Base-by-base conservation (phyloP, 345 rosid genomes). In the Eucalyptus sp. region DNA sequence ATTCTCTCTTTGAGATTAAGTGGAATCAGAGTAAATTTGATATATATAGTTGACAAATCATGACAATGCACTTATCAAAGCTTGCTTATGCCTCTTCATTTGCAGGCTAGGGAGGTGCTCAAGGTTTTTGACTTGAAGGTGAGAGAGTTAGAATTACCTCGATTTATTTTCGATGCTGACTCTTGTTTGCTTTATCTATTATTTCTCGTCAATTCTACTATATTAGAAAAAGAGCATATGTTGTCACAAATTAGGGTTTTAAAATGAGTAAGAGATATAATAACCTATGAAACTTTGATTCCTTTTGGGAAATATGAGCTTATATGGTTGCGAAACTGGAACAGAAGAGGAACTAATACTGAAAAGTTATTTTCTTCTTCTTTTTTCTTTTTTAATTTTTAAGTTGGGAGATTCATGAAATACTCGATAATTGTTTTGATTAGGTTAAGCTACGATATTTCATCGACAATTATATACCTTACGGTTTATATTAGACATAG, bases 51-150 rank as follows among this genome's bases (percentile, higher is more conserved):
- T 76, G 8, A 20, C 7, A 44, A 37, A 15, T 37, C 48, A 41
- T 76, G 15, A 37, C 29, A 20, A 76, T 37, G 41, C 14, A 25
- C 27, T 46, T 31, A 68, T 88, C 41, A 37, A 44, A 25, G 54
- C 54, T 50, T 88, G 37, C 62, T 14, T 50, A 66, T 85, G 17
- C 87, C 41, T 22, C 14, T 20, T 81, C 43, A 87, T 87, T 91
- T 18, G 33, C 96, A 95, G 96, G 81, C 88, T 8, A 90, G 89
- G 90, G 92, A 93, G 46, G 94, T 89, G 89, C 15, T 88, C n/a
- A 94, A 89, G 89, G 86, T 87, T 86, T 93, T 94, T 66, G 58
- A 89, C 37, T 90, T 94, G 79, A 91, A 92, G 95, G 96, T 95
- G 90, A 29, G 15, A 52, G 27, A 33, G 44, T 81, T 10, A 33